These are phyloP conservation scores for Microsporum canis DNA, from an alignment of 2,329 filamentous ascomycete genomes.

Conservation along the genomic window DNA sequence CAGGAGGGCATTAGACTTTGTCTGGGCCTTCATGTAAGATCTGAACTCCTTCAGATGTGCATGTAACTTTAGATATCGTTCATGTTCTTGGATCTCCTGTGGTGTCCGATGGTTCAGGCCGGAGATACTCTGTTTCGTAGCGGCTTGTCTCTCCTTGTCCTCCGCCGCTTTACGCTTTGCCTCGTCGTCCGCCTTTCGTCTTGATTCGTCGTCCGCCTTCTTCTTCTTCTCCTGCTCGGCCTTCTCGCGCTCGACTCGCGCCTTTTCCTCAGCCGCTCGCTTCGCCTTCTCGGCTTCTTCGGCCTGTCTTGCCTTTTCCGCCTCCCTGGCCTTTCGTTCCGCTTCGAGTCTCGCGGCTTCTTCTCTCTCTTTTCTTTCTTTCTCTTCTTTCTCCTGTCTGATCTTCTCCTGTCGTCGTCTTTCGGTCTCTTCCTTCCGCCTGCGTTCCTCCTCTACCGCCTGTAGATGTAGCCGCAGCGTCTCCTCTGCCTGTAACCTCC, in stretches of 20 bases:
- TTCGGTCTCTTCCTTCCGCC: slow-evolving; percentile 27
- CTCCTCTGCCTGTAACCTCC: slow-evolving; percentile 46
- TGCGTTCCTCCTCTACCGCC: slow-evolving; percentile 30
- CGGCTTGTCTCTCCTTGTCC: slow-evolving; percentile 20
- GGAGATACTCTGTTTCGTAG: slow-evolving; percentile 17
- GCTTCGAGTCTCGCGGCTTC: slow-evolving; percentile 28
- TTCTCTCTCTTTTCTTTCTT: slow-evolving; percentile 27
- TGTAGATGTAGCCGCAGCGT: slow-evolving; percentile 40
- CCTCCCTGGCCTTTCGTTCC: slow-evolving; percentile 36
- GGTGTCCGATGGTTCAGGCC: slow-evolving; percentile 22
- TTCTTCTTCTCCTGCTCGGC: slow-evolving; percentile 15
- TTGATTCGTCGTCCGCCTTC: slow-evolving; percentile 24
- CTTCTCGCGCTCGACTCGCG: slow-evolving; percentile 14
- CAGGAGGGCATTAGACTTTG: slow-evolving; percentile 45
- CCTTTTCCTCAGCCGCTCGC: slow-evolving; percentile 25
- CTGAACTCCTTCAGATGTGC: slow-evolving; percentile 53
- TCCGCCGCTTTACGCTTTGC: slow-evolving; percentile 18
- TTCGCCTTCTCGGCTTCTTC: slow-evolving; percentile 25
- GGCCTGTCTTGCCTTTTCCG: slow-evolving; percentile 25
- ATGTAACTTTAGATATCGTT: slow-evolving; percentile 49
- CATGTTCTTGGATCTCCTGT: slow-evolving; percentile 34
- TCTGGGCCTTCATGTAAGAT: slow-evolving; percentile 43
- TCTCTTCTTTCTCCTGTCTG: slow-evolving; percentile 28
- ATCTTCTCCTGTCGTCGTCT: slow-evolving; percentile 26
- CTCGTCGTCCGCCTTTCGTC: slow-evolving; percentile 25